Evolutionary conservation across 202 grass and related monocot genomes (phyloP).

Genomic region (Sporobolus alterniflorus): DNA sequence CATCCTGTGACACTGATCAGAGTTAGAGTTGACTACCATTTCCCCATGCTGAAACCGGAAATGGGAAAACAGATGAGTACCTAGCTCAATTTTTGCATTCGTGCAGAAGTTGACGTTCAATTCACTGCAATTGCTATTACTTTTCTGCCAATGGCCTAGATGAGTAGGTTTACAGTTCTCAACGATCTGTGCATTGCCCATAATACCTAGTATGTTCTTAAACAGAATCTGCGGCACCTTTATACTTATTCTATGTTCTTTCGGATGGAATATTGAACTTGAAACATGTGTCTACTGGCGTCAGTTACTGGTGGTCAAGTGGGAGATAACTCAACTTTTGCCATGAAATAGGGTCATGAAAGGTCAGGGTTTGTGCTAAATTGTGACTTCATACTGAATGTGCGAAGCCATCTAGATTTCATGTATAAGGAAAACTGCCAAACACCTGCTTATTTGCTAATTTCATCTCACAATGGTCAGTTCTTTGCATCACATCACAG

Average conservation of each 20-base stretch:
- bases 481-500: neutral
- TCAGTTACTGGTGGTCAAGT: neutral
- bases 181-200: neutral
- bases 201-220: slow-evolving; percentile 4
- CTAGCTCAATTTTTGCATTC: neutral
- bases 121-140: neutral
- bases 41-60: neutral
- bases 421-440: neutral
- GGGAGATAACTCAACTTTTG: neutral
- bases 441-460: neutral
- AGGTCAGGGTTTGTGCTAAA: neutral
- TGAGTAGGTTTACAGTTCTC: neutral
- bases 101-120: neutral
- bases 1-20: neutral
- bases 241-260: neutral
- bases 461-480: slow-evolving; percentile 15
- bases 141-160: neutral
- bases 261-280: neutral
- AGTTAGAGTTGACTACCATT: neutral
- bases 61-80: neutral
- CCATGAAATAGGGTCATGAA: neutral
- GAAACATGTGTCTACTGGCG: neutral
- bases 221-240: neutral
- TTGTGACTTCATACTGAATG: neutral
- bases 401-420: neutral